Percentiles rank a stretch among this genome's conserved stretches.
phyloP scores from a whole-genome alignment of 768 basidiomycete species.

The Macrolepiota albuminosa region DNA sequence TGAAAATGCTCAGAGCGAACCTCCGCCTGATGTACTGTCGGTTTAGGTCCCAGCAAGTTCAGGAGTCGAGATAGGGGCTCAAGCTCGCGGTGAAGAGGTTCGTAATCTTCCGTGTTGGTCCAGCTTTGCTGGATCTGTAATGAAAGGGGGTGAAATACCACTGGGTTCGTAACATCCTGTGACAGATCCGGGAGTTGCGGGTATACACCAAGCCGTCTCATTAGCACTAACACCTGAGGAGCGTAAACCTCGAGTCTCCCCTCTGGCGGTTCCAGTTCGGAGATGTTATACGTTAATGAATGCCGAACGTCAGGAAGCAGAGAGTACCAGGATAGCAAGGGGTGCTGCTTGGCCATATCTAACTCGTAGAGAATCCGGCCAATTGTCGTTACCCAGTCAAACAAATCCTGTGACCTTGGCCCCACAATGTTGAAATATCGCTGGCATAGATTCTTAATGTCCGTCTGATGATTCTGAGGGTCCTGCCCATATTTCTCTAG shows the following conservation, averaged over 20 bases:
- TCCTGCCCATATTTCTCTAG: neutral
- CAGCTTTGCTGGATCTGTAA: neutral
- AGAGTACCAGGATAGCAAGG: neutral
- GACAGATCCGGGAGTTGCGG: neutral
- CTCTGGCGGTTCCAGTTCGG: neutral
- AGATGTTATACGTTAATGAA: neutral
- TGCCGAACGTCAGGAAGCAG: constrained; percentile 1
- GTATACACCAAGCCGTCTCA: constrained; percentile 4
- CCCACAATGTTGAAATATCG: neutral
- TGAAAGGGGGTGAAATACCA: neutral
- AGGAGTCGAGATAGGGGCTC: constrained; percentile 2
- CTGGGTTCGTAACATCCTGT: neutral
- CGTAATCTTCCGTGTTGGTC: neutral
- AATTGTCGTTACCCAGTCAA: neutral
- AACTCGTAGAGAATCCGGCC: neutral
- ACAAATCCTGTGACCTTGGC: neutral
- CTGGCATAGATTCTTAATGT: neutral
- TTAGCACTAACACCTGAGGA: constrained; percentile 1
- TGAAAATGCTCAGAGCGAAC: neutral
- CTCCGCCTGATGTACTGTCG: neutral
- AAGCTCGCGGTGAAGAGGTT: constrained; percentile 1
- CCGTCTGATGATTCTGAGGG: neutral
- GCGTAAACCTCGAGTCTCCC: neutral
- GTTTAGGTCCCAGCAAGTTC: neutral
- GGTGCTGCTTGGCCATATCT: neutral